Base-by-base conservation (phyloP, 257 asterid species). In the Asclepias syriaca region DNA sequence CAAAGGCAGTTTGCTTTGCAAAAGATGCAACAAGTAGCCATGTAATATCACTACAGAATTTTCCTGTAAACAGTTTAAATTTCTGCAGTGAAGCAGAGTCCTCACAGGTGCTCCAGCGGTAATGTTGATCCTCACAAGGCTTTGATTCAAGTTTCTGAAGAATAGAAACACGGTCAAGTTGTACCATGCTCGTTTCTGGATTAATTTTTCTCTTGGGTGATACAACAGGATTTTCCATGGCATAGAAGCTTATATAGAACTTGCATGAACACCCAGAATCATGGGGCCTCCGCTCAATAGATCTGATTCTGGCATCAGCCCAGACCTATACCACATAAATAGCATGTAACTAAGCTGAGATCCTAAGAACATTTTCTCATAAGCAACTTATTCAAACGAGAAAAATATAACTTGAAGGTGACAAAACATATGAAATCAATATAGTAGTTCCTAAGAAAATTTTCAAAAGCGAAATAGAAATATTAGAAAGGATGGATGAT, bases 261-360 rank as follows among this genome's bases (percentile, higher is more conserved):
- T 79, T 51, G 77, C 99, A 95, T 24, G 76, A 63, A 78, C 99
- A 95, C 22, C 66, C 72, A 18, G 19, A 24, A 0, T 82, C 90
- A 69, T 95, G 98, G 21, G 90, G 96, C 74, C 84, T 92, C 79
- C 96, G 88, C 84, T 90, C 90, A 10, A 92, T 81, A 3, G 99
- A 95, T 79, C 97, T 79, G 76, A 95, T 85, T 81, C 78, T 87
- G 18, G 91, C 97, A 80, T 95, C 99, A 66, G 80, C 66, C 97
- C 93, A 90, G 8, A 82, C 90, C 99, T 95, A 75, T 37, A 76
- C 32, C 78, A 77, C 46, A 69, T 57, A 6, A 16, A 67, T 59
- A 74, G 39, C 24, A 32, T 34, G 74, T 61, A 39, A 70, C 40
- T 16, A 64, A 39, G 50, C 49, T 13, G 49, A 48, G n/a, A 57